Percentiles rank a stretch among this genome's conserved stretches.
Conservation (phyloP, 1,139 yeast species). For the Lodderomyces oxycetoniae region DNA sequence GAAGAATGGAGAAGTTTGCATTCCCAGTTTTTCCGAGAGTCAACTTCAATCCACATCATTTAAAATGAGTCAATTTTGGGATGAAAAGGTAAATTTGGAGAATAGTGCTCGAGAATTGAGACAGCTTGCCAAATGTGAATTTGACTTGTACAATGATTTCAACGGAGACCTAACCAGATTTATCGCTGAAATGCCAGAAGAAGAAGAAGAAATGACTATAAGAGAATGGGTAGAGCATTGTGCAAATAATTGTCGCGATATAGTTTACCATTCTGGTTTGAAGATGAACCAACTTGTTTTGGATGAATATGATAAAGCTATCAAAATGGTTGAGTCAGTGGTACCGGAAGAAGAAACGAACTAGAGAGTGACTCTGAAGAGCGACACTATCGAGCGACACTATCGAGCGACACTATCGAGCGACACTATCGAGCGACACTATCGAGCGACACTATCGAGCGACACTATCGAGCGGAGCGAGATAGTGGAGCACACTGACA, state of each 20-base stretch:
- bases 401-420: no score
- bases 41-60: neutral
- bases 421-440: no score
- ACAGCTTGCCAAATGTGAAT: constrained; percentile 20
- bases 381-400: no score
- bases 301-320: constrained; percentile 40
- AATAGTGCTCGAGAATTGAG: constrained; percentile 32
- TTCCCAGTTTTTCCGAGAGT: neutral
- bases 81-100: constrained; percentile 31
- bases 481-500: no score
- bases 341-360: neutral
- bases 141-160: constrained; percentile 47
- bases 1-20: neutral
- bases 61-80: neutral
- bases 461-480: no score
- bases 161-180: constrained; percentile 63
- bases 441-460: no score
- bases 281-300: constrained; percentile 42
- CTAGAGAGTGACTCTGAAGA: no score
- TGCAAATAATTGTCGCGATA: constrained; percentile 37
- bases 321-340: constrained; percentile 10
- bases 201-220: constrained; percentile 65
- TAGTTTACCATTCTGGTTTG: constrained; percentile 42
- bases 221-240: constrained; percentile 62
- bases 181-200: constrained; percentile 64